Percentiles rank a stretch among this genome's conserved stretches.
These are phyloP conservation scores for Sphaceloma murrayae DNA, from an alignment of 2,329 filamentous ascomycete genomes.

Conservation along the genomic window DNA sequence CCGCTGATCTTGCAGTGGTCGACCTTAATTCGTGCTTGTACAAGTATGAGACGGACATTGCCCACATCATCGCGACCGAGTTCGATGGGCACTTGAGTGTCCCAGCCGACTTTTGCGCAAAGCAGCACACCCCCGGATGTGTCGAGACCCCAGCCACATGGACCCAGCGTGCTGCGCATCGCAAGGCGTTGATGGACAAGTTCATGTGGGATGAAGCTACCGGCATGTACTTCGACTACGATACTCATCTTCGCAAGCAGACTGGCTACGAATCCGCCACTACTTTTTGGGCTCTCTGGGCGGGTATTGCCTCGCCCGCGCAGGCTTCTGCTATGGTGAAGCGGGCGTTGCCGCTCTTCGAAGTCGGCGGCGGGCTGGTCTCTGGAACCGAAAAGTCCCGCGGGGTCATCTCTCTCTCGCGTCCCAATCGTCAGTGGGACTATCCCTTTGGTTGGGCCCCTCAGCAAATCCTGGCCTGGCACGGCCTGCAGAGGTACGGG, in stretches of 20 bases:
- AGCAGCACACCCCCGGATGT: slow-evolving; percentile 53
- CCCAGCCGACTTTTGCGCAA: slow-evolving; percentile 69
- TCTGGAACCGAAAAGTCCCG: slow-evolving; percentile 86
- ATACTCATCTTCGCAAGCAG: slow-evolving; percentile 71
- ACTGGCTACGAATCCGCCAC: slow-evolving; percentile 83
- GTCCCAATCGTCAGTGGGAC: slow-evolving; percentile 96
- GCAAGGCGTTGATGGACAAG: slow-evolving; percentile 80
- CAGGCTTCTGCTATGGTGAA: slow-evolving; percentile 78
- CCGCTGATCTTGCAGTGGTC: slow-evolving; percentile 81
- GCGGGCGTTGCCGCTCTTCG: slow-evolving; percentile 75
- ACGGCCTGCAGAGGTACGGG: slow-evolving; percentile 79
- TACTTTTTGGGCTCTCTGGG: slow-evolving; percentile 97
- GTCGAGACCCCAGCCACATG: slow-evolving; percentile 76
- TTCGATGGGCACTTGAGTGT: slow-evolving; percentile 79
- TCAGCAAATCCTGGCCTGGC: slow-evolving; percentile 97
- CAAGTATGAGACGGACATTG: slow-evolving; percentile 95
- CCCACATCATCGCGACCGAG: slow-evolving; percentile 69
- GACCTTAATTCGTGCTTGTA: slow-evolving; percentile 91
- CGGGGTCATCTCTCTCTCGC: slow-evolving; percentile 64
- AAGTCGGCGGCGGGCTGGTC: slow-evolving; percentile 76
- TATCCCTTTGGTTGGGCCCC: slow-evolving; percentile 98
- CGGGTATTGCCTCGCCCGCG: slow-evolving; percentile 71
- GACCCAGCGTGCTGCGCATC: slow-evolving; percentile 78
- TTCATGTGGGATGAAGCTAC: slow-evolving; percentile 86
- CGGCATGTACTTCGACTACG: slow-evolving; percentile 97